phyloP scores from a whole-genome alignment of 305 asterid species.

The Fraxinus floribunda region DNA sequence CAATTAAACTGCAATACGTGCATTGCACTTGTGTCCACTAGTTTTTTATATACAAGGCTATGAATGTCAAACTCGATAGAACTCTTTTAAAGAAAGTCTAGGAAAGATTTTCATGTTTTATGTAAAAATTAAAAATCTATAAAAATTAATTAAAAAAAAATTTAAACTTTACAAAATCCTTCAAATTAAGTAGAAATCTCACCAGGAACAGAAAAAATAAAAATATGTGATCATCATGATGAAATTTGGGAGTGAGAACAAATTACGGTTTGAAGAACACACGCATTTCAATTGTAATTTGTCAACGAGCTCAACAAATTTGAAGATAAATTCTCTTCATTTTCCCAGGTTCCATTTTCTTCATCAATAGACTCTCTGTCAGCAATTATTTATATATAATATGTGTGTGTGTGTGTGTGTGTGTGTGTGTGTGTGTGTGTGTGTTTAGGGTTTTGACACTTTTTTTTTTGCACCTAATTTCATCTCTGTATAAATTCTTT shows the following conservation, averaged over 20 bases:
- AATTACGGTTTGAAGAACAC: background rate
- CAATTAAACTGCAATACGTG: too few relatives aligned
- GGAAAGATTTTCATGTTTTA: too few relatives aligned
- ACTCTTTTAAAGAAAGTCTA: too few relatives aligned
- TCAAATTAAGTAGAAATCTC: too few relatives aligned
- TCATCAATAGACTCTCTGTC: background rate
- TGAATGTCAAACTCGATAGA: too few relatives aligned
- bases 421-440: background rate
- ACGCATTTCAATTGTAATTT: background rate
- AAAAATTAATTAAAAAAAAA: too few relatives aligned
- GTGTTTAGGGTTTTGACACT: background rate
- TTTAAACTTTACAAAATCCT: too few relatives aligned
- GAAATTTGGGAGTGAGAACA: background rate
- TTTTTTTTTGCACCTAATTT: background rate
- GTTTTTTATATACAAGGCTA: too few relatives aligned
- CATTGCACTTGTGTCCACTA: too few relatives aligned
- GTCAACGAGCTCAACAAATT: background rate
- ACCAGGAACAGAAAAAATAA: background rate
- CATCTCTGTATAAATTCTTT: background rate
- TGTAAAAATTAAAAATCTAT: too few relatives aligned
- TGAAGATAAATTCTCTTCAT: background rate
- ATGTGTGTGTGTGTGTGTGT: background rate
- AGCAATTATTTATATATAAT: background rate
- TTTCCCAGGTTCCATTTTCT: background rate
- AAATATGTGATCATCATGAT: background rate